Conservation (phyloP, 2,329 filamentous ascomycete species). For the Verticillium isaacii region DNA sequence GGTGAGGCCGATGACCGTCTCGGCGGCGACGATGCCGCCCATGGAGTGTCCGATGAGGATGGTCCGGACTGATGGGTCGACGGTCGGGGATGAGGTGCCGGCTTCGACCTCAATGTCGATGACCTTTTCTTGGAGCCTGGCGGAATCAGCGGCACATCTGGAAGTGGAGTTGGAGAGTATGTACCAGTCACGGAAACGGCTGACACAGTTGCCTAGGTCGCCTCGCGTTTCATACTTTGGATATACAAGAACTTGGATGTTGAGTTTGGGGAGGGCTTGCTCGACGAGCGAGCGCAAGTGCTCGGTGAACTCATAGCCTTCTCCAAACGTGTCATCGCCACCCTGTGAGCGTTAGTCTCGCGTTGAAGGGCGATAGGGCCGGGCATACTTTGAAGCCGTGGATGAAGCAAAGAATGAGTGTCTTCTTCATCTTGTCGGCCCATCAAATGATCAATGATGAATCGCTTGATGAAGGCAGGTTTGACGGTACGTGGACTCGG, state of each 20-base stretch:
- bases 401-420: slow-evolving; percentile 75
- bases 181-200: slow-evolving; percentile 70
- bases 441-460: background rate
- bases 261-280: slow-evolving; percentile 62
- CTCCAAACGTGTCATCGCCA: slow-evolving; percentile 71
- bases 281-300: slow-evolving; percentile 63
- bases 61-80: slow-evolving; percentile 79
- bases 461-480: background rate
- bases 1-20: slow-evolving; percentile 71
- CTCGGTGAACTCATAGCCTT: slow-evolving; percentile 61
- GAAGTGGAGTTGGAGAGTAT: background rate
- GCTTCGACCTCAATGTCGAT: slow-evolving; percentile 90
- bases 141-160: background rate
- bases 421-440: slow-evolving; percentile 45
- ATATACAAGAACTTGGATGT: slow-evolving; percentile 66
- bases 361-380: background rate
- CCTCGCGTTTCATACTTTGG: slow-evolving; percentile 79
- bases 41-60: slow-evolving; percentile 84
- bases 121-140: slow-evolving; percentile 80
- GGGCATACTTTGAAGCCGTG: slow-evolving; percentile 74
- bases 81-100: slow-evolving; percentile 73
- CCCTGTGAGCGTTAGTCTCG: slow-evolving; percentile 42
- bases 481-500: no score
- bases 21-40: slow-evolving; percentile 91
- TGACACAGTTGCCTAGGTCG: slow-evolving; percentile 66